Evolutionary conservation across 306 rosid genomes (phyloP), one percentile per base, ranked within the genome.

Genomic region (Cicer pinnatifidum): DNA sequence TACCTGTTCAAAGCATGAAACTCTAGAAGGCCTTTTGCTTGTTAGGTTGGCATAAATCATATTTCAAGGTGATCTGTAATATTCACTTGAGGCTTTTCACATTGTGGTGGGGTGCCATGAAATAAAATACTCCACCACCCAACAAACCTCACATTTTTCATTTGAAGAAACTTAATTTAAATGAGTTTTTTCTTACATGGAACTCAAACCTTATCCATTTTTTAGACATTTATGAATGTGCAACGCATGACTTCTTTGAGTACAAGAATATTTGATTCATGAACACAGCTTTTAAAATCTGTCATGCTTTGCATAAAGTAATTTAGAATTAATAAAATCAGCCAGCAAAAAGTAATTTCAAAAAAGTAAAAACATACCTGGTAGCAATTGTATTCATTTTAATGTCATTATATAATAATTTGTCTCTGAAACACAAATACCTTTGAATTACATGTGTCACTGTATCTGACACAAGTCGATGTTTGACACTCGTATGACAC

Each of bases 1-100:
- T 45, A 57, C 17, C 40, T 8, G 56, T 57, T 73, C 3, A 67
- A 73, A 69, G 69, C 39, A 58, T 48, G 52, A 67, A 59, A 54
- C 58, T 75, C 73, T 75, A 69, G 62, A 74, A 80, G 17, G 72
- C 62, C 77, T 62, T 68, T 52, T 75, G 73, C 69, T 81, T 81
- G 69, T 75, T 61, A n/a, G 80, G 81, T 43, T 16, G 62, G 80
- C 77, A 50, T 72, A 35, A 58, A 50, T 50, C 65, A 33, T 28
- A 58, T 69, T 52, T 1, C 75, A 69, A 75, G 77, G 84, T 75
- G 72, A 81, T 52, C 61, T 69, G 80, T 75, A 51, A 5, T 45
- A 59, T 75, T 75, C 84, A 80, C 76, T 81, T n/a, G 39, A 57
- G 63, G 12, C 39, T 23, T 58, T 58, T 58, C 11, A 10, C 9